A percentile compares a stretch with the other conserved stretches of the same genome.
Conservation (phyloP, 208 protist species). For the Leishmania martiniquensis region DNA sequence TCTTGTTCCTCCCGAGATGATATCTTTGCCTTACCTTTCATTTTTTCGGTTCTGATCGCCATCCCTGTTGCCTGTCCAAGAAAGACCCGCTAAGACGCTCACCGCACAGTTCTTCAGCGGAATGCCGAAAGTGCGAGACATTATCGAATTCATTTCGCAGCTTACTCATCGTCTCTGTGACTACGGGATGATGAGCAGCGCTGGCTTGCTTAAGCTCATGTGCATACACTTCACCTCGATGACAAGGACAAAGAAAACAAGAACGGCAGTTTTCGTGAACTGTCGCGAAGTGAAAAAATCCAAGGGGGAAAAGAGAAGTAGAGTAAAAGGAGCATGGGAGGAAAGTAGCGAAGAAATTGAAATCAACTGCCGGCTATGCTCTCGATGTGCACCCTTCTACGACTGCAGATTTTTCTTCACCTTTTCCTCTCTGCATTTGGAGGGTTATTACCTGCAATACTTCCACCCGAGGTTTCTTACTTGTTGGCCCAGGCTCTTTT, state of each 20-base stretch:
- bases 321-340: neutral
- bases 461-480: neutral
- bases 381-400: neutral
- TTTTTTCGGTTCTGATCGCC: neutral
- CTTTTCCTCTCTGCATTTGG: neutral
- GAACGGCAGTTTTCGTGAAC: neutral
- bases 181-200: neutral
- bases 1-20: neutral
- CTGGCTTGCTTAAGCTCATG: neutral
- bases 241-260: neutral
- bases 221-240: neutral
- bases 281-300: neutral
- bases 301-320: neutral
- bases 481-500: neutral
- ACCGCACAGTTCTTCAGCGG: neutral
- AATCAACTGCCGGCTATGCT: neutral
- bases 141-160: neutral
- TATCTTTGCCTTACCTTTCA: neutral
- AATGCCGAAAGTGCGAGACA: neutral
- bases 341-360: neutral
- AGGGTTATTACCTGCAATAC: neutral
- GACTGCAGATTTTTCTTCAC: neutral
- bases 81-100: neutral
- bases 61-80: neutral
- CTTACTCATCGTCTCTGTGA: neutral